Evolutionary conservation across 257 asterid species (phyloP).

Genomic region (Buddleja alternifolia): DNA sequence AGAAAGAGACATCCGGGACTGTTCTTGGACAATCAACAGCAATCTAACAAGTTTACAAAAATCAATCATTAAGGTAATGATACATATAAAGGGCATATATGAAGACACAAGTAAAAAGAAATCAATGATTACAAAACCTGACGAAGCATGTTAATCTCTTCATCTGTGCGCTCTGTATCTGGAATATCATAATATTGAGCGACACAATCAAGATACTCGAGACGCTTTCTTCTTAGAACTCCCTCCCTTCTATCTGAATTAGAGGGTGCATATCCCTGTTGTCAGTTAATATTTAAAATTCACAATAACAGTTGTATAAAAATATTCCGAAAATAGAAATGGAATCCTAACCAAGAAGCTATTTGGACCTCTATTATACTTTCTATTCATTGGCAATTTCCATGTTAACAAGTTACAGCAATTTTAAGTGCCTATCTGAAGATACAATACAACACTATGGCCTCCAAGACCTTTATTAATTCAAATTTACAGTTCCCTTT

Average conservation of each 20-base stretch:
- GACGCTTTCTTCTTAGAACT: slow-evolving; percentile 83
- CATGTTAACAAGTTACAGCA: neutral
- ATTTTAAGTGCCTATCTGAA: neutral
- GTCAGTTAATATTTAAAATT: slow-evolving; percentile 69
- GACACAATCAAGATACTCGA: slow-evolving; percentile 94
- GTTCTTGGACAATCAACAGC: slow-evolving; percentile 98
- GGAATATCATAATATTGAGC: slow-evolving; percentile 85
- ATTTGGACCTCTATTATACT: no score
- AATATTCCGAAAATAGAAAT: neutral
- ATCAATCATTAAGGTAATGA: slow-evolving; percentile 26
- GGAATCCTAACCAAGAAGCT: neutral
- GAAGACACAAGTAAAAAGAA: slow-evolving; percentile 27
- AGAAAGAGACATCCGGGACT: slow-evolving; percentile 89
- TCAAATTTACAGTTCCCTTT: neutral
- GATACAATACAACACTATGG: neutral
- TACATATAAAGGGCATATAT: slow-evolving; percentile 9
- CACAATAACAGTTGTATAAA: slow-evolving; percentile 36
- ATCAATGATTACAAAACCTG: slow-evolving; percentile 57
- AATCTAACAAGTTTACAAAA: slow-evolving; percentile 51
- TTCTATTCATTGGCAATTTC: neutral
- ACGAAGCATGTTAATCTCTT: slow-evolving; percentile 93
- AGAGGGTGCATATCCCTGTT: slow-evolving; percentile 99
- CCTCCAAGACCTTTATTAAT: neutral
- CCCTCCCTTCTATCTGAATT: slow-evolving; percentile 99
- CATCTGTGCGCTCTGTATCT: slow-evolving; percentile 89